A percentile compares a stretch with the other conserved stretches of the same genome.
phyloP scores from a whole-genome alignment of 805 yeast species.

The Nakazawaea peltata region DNA sequence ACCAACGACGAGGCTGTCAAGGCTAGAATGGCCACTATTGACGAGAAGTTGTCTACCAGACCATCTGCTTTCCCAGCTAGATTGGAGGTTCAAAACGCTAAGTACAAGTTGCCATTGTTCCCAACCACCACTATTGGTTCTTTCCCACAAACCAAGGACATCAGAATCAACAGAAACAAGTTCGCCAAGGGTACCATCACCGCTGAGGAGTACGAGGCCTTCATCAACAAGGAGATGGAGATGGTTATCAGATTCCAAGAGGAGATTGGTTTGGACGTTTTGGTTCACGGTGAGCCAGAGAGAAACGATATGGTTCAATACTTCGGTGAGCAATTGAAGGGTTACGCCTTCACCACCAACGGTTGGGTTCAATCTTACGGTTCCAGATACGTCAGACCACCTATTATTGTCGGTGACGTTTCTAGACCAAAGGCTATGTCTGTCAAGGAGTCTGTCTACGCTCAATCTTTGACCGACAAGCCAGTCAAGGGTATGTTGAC shows the following conservation, averaged over 20 bases:
- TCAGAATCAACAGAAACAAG: conserved; percentile 97
- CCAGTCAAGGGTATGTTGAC: conserved; percentile 99
- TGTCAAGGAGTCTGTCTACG: conserved; percentile 98
- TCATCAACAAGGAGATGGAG: conserved; percentile 95
- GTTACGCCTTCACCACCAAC: conserved; percentile 96
- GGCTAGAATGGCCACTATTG: conserved; percentile 71
- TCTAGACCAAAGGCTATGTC: conserved; percentile 98
- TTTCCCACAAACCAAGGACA: conserved; percentile 99
- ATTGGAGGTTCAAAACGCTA: conserved; percentile 76
- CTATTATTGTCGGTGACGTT: conserved; percentile 97
- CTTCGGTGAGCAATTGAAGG: conserved; percentile 98
- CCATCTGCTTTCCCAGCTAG: conserved; percentile 80
- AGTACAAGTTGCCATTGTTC: conserved; percentile 93
- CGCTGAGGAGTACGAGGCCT: conserved; percentile 90
- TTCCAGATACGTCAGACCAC: conserved; percentile 99
- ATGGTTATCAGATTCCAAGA: conserved; percentile 98
- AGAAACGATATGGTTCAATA: conserved; percentile 99
- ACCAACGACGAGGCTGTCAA: conserved; percentile 90
- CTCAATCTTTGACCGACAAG: conserved; percentile 90
- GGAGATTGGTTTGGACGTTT: conserved; percentile 95
- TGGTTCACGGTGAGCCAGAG: conserved; percentile 99
- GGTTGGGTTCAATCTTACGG: conserved; percentile 99
- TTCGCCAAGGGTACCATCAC: conserved; percentile 94
- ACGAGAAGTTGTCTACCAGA: conserved; percentile 76
- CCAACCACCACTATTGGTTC: conserved; percentile 99